Conservation (phyloP, 2,329 filamentous ascomycete species). For the Aspergillus pseudonomiae region DNA sequence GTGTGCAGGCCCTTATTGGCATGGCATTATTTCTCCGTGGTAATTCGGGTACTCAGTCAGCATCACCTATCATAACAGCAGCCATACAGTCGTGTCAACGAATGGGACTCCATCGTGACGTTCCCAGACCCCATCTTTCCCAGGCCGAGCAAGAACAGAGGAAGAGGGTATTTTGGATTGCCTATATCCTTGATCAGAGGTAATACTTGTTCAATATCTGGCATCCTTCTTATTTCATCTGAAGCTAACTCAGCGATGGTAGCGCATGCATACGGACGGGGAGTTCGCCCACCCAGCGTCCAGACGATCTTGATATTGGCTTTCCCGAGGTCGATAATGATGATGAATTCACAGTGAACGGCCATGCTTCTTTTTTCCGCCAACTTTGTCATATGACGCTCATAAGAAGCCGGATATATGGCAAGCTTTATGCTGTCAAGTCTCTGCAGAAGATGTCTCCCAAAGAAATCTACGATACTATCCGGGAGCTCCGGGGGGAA, state of each 20-base stretch:
- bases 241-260: background rate
- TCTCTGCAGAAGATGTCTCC: conserved; percentile 78
- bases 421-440: conserved; percentile 82
- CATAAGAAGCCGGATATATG: conserved; percentile 91
- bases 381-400: conserved; percentile 85
- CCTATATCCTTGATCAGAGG: conserved; percentile 71
- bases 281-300: conserved; percentile 68
- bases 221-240: background rate
- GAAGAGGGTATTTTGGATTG: conserved; percentile 74
- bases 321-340: conserved; percentile 85
- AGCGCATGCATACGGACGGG: conserved; percentile 68
- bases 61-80: conserved; percentile 83
- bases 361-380: conserved; percentile 91
- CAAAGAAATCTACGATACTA: conserved; percentile 84
- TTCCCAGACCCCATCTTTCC: conserved; percentile 84
- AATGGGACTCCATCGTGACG: conserved; percentile 89
- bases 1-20: conserved; percentile 86
- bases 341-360: conserved; percentile 79
- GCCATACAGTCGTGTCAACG: conserved; percentile 86
- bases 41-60: conserved; percentile 89
- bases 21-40: conserved; percentile 94
- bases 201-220: conserved; percentile 31
- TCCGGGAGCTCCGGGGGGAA: conserved; percentile 82
- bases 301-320: conserved; percentile 88
- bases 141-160: conserved; percentile 87